These are phyloP conservation scores for Hydnum rufescens DNA, from an alignment of 768 basidiomycete genomes.

Conservation along the genomic window DNA sequence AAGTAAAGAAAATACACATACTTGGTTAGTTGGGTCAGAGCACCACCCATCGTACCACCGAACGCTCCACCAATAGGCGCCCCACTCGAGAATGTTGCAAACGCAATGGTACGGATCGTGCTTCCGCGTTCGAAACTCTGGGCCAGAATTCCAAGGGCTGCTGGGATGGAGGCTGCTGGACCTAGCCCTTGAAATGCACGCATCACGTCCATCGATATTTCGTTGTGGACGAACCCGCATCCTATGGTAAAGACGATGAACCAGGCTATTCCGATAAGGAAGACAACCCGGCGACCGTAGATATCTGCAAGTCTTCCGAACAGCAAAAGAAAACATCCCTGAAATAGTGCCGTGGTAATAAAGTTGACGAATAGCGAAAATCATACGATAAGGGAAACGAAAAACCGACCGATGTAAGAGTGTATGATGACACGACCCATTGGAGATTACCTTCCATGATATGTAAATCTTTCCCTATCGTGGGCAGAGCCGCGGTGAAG, in stretches of 20 bases:
- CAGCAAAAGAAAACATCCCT: conserved; percentile 59
- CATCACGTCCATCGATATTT: conserved; percentile 41
- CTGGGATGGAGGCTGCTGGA: conserved; percentile 52
- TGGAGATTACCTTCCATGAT: conserved; percentile 16
- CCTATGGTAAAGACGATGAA: conserved; percentile 35
- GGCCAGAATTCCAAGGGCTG: conserved; percentile 68
- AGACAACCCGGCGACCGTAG: conserved; percentile 52
- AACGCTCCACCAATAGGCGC: conserved; percentile 63
- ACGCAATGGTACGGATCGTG: conserved; percentile 48
- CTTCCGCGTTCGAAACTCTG: conserved; percentile 47
- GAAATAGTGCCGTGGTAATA: no score
- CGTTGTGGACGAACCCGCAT: conserved; percentile 42
- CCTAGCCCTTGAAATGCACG: conserved; percentile 71
- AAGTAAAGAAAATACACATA: conserved; percentile 10
- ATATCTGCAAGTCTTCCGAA: conserved; percentile 66
- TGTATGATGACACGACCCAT: conserved; percentile 19
- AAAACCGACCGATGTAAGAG: conserved; percentile 15
- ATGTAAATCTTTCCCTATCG: conserved; percentile 16
- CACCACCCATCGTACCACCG: conserved; percentile 51
- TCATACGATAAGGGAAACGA: no score
- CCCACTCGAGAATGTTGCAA: conserved; percentile 69
- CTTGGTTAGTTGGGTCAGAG: conserved; percentile 35
- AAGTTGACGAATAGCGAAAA: no score
- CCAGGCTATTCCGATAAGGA: conserved; percentile 36
- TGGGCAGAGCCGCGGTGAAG: conserved; percentile 11